A percentile compares a stretch with the other conserved stretches of the same genome.
These are phyloP conservation scores for Populus alba DNA, from an alignment of 345 rosid species.

Conservation along the genomic window DNA sequence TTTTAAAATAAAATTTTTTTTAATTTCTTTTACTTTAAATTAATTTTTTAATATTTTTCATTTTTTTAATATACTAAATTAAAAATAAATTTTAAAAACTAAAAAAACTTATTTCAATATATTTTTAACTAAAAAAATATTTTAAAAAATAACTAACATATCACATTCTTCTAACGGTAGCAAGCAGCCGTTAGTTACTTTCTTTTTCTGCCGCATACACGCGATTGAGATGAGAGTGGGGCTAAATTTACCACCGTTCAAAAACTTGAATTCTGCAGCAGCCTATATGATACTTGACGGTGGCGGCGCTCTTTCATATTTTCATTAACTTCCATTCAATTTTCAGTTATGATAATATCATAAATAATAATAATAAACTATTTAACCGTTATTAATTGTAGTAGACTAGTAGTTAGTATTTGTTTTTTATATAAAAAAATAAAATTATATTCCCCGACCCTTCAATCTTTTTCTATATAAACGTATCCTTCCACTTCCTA, in stretches of 20 bases:
- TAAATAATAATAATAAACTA: not conserved
- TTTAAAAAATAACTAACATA: too few relatives aligned
- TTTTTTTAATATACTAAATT: too few relatives aligned
- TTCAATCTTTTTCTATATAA: slow-evolving; percentile 28
- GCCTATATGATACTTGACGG: not conserved
- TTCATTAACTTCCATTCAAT: not conserved
- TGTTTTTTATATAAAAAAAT: too few relatives aligned
- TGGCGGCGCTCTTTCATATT: slow-evolving; percentile 11
- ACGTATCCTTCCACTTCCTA: slow-evolving; percentile 19
- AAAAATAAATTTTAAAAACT: too few relatives aligned
- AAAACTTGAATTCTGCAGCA: not conserved
- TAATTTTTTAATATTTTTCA: too few relatives aligned
- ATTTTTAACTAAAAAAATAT: too few relatives aligned
- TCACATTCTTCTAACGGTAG: too few relatives aligned
- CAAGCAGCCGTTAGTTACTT: too few relatives aligned
- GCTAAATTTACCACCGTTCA: not conserved
- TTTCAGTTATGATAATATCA: not conserved
- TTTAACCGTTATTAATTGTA: not conserved
- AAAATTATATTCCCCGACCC: not conserved
- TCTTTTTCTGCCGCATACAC: not conserved
- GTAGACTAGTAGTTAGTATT: not conserved
- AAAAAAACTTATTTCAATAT: too few relatives aligned
- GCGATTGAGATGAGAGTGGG: not conserved
- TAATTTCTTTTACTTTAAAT: too few relatives aligned
- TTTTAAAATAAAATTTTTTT: too few relatives aligned